Evolutionary conservation across 2,329 filamentous ascomycete genomes (phyloP).

Genomic region (Microdochium bolleyi): DNA sequence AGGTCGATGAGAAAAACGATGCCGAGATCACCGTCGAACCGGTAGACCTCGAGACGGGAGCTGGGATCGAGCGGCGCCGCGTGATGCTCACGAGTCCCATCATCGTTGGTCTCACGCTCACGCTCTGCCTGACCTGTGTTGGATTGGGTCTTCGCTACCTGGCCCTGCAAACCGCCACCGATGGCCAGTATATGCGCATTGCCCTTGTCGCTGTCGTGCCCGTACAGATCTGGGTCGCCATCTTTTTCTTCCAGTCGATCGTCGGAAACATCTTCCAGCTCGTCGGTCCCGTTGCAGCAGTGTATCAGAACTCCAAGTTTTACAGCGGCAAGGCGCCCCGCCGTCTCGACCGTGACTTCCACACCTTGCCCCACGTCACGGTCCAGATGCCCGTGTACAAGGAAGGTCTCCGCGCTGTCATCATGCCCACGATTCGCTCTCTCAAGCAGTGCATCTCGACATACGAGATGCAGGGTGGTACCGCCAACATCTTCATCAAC

Average conservation of each 20-base stretch:
- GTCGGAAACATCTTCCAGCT: slow-evolving; percentile 41
- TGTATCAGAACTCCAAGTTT: slow-evolving; percentile 35
- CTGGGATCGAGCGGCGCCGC: slow-evolving; percentile 33
- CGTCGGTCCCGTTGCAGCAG: slow-evolving; percentile 38
- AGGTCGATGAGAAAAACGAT: slow-evolving; percentile 30
- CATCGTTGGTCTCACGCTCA: slow-evolving; percentile 43
- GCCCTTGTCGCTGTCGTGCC: slow-evolving; percentile 43
- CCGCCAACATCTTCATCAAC: slow-evolving; percentile 60
- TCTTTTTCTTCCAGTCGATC: slow-evolving; percentile 42
- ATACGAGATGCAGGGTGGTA: slow-evolving; percentile 55
- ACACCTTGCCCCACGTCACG: slow-evolving; percentile 37
- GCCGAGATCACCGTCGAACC: slow-evolving; percentile 34
- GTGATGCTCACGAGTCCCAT: slow-evolving; percentile 46
- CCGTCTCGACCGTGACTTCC: slow-evolving; percentile 24
- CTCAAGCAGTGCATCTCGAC: slow-evolving; percentile 50
- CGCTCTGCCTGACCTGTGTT: slow-evolving; percentile 42
- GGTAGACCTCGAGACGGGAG: slow-evolving; percentile 28
- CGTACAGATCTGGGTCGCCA: slow-evolving; percentile 47
- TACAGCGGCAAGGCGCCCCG: slow-evolving; percentile 30
- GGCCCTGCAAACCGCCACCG: slow-evolving; percentile 44
- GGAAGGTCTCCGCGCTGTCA: slow-evolving; percentile 38
- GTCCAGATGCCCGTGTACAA: slow-evolving; percentile 44
- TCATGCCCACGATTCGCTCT: slow-evolving; percentile 46
- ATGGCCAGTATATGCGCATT: slow-evolving; percentile 44
- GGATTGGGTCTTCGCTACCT: slow-evolving; percentile 48